Conservation (phyloP, 108 stramenopile genomes). For the Stephanodiscus minutulus region DNA sequence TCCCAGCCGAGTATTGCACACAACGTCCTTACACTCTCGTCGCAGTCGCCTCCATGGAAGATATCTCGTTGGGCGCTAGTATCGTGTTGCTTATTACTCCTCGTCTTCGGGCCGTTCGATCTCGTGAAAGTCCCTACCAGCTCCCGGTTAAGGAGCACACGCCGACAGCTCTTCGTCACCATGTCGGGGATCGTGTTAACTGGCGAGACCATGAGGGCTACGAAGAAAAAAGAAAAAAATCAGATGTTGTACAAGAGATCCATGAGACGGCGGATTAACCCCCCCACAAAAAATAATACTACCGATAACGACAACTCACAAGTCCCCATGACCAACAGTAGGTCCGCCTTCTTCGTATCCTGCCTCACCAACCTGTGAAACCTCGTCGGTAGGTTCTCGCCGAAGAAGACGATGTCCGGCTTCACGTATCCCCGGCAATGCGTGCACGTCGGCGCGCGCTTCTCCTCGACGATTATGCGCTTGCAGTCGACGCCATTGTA, state of each 20-base stretch:
- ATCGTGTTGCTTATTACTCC: slow-evolving; percentile 52
- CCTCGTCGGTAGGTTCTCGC: slow-evolving; percentile 79
- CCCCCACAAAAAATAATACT: slow-evolving; percentile 50
- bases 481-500: slow-evolving; percentile 63
- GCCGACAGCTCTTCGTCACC: slow-evolving; percentile 53
- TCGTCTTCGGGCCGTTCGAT: slow-evolving; percentile 31
- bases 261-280: too few relatives aligned
- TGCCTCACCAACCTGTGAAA: slow-evolving; percentile 57
- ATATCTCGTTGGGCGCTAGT: slow-evolving; percentile 55
- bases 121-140: slow-evolving; percentile 57
- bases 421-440: slow-evolving; percentile 85
- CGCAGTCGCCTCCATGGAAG: slow-evolving; percentile 82
- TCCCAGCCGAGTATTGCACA: slow-evolving; percentile 75
- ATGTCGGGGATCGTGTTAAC: slow-evolving; percentile 76
- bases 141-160: slow-evolving; percentile 78
- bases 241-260: too few relatives aligned
- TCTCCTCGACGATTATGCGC: slow-evolving; percentile 61
- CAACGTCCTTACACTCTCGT: slow-evolving; percentile 61
- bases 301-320: slow-evolving; percentile 60
- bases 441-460: slow-evolving; percentile 60
- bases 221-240: neutral
- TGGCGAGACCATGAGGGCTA: slow-evolving; percentile 51
- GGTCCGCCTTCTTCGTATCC: slow-evolving; percentile 67
- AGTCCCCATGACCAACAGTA: slow-evolving; percentile 90
- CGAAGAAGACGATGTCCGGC: slow-evolving; percentile 98